Evolutionary conservation across 768 basidiomycete genomes (phyloP).

Genomic region (Tubosaeta sp.): DNA sequence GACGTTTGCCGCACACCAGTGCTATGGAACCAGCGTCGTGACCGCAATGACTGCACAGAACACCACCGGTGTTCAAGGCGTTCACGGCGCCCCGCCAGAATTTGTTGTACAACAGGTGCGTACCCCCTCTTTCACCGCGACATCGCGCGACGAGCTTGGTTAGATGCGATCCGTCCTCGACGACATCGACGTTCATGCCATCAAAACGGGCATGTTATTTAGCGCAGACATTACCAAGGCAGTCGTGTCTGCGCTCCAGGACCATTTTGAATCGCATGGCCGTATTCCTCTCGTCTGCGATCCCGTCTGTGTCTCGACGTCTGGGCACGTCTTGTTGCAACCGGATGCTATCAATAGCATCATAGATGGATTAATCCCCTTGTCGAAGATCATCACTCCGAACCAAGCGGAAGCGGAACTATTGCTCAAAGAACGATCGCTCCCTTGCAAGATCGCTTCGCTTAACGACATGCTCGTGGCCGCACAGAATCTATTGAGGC

Average conservation of each 20-base stretch:
- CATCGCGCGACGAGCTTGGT: neutral
- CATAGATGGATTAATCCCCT: slow-evolving; percentile 61
- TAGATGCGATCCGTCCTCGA: slow-evolving; percentile 68
- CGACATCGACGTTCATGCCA: slow-evolving; percentile 65
- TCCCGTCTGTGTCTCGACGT: slow-evolving; percentile 89
- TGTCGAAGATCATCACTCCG: slow-evolving; percentile 73
- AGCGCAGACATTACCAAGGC: slow-evolving; percentile 49
- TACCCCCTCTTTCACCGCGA: neutral
- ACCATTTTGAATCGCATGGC: slow-evolving; percentile 31
- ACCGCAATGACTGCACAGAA: slow-evolving; percentile 92
- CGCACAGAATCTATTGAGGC: slow-evolving; percentile 42
- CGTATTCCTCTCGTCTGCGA: slow-evolving; percentile 70
- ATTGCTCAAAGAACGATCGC: slow-evolving; percentile 43
- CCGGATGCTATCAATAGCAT: slow-evolving; percentile 60
- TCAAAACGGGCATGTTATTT: slow-evolving; percentile 92
- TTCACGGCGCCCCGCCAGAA: slow-evolving; percentile 61
- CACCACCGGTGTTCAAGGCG: slow-evolving; percentile 74
- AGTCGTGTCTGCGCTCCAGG: slow-evolving; percentile 48
- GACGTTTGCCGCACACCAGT: slow-evolving; percentile 72
- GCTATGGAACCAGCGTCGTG: slow-evolving; percentile 77
- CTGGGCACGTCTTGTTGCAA: slow-evolving; percentile 74
- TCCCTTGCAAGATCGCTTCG: slow-evolving; percentile 33
- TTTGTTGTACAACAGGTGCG: slow-evolving; percentile 75
- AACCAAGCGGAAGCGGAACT: slow-evolving; percentile 80
- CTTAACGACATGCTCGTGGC: slow-evolving; percentile 61